phyloP scores from a whole-genome alignment of 202 grass and related monocot species.

The Alloteropsis angusta region DNA sequence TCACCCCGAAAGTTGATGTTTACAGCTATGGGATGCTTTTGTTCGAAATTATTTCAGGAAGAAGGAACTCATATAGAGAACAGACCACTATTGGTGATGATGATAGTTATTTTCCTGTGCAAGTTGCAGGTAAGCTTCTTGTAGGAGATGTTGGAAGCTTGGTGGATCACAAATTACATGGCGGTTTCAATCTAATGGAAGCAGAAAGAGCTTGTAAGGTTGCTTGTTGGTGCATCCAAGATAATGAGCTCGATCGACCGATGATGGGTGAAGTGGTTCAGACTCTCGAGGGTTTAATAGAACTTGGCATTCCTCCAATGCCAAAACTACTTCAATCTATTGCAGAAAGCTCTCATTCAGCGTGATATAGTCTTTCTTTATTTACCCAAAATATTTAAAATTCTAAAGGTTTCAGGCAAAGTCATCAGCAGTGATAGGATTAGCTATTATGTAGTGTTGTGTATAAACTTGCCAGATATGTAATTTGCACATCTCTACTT shows the following conservation, averaged over 20 bases:
- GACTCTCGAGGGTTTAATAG: neutral
- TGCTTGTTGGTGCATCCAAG: conserved; percentile 29
- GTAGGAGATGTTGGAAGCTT: conserved; percentile 6
- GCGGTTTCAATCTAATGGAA: neutral
- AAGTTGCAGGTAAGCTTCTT: conserved; percentile 1
- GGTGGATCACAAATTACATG: neutral
- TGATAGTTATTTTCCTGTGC: conserved; percentile 20
- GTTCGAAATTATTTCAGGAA: conserved; percentile 28
- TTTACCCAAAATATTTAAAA: neutral
- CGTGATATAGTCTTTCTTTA: neutral
- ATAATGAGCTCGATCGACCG: neutral
- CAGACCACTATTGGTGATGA: neutral
- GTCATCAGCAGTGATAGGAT: neutral
- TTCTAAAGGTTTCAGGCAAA: neutral
- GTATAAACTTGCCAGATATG: neutral
- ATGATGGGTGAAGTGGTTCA: conserved; percentile 16
- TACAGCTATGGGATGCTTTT: conserved; percentile 31
- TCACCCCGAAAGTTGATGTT: conserved; percentile 34
- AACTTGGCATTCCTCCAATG: neutral
- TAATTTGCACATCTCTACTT: neutral
- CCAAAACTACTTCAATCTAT: conserved; percentile 20
- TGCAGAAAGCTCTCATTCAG: neutral
- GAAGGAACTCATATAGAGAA: neutral
- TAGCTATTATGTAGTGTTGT: neutral
- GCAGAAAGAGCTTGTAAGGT: neutral